These are phyloP conservation scores for Kandelia obovata DNA, from an alignment of 345 rosid genomes.

Conservation along the genomic window DNA sequence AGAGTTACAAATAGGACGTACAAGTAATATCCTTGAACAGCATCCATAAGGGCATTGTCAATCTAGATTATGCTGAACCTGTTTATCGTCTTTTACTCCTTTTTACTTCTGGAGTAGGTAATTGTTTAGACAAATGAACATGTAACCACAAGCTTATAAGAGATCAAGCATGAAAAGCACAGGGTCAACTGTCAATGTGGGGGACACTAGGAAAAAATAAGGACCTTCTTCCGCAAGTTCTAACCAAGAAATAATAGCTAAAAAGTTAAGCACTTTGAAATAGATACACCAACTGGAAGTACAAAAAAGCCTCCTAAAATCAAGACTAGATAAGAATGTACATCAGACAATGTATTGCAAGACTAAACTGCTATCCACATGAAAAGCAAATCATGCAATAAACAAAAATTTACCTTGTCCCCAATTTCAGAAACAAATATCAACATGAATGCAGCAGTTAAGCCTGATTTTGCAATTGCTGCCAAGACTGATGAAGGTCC, in stretches of 20 bases:
- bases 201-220: background rate
- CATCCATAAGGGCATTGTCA: too few relatives aligned
- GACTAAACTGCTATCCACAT: background rate
- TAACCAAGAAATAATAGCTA: background rate
- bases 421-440: slow-evolving; percentile 98
- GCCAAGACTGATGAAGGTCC: slow-evolving; percentile 75
- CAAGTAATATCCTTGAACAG: too few relatives aligned
- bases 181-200: too few relatives aligned
- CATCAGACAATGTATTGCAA: background rate
- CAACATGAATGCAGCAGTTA: slow-evolving; percentile 92
- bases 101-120: too few relatives aligned
- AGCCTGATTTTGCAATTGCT: slow-evolving; percentile 88
- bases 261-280: background rate
- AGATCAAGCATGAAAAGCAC: too few relatives aligned
- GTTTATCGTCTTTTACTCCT: too few relatives aligned
- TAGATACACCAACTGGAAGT: background rate
- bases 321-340: background rate
- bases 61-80: too few relatives aligned
- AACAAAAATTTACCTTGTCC: slow-evolving; percentile 65
- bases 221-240: background rate
- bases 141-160: too few relatives aligned
- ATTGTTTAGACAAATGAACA: too few relatives aligned
- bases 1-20: too few relatives aligned
- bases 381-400: background rate
- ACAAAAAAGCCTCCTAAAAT: too few relatives aligned